Evolutionary conservation across 768 basidiomycete species (phyloP).

Genomic region (Jaapia argillacea): DNA sequence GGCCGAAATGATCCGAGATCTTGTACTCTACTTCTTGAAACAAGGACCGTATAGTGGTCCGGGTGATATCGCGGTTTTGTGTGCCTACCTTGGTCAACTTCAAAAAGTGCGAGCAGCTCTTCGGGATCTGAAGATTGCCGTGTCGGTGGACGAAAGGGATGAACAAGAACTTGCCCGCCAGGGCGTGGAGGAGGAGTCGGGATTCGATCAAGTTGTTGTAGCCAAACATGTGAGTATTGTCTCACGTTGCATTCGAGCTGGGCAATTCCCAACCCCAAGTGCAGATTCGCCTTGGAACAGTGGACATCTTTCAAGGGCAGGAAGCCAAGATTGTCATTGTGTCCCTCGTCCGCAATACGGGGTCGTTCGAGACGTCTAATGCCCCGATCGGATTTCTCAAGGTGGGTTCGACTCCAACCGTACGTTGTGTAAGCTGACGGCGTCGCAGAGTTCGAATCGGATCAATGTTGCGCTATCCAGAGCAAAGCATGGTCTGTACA

Average conservation of each 20-base stretch:
- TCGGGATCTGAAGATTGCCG: conserved; percentile 37
- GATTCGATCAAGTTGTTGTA: too few species aligned
- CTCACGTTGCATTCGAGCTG: too few species aligned
- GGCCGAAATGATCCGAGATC: conserved; percentile 37
- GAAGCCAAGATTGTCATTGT: conserved; percentile 67
- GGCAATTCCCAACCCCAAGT: too few species aligned
- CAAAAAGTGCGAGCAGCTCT: conserved; percentile 33
- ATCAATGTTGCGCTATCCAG: conserved; percentile 61
- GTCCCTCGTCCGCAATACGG: conserved; percentile 64
- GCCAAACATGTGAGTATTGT: too few species aligned
- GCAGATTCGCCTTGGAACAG: conserved; percentile 60
- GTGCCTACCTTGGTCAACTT: conserved; percentile 43
- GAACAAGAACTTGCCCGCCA: conserved; percentile 46
- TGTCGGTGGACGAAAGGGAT: conserved; percentile 63
- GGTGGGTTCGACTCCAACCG: conserved; percentile 33
- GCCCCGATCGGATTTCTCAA: conserved; percentile 51
- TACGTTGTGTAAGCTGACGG: too few species aligned
- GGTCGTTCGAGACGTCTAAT: conserved; percentile 29
- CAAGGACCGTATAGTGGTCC: conserved; percentile 36
- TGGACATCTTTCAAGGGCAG: conserved; percentile 75
- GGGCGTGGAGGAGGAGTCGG: conserved; percentile 30
- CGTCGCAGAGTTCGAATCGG: too few species aligned
- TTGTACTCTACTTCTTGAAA: conserved; percentile 39
- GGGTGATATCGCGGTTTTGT: conserved; percentile 45
- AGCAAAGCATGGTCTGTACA: conserved; percentile 63